Base-by-base conservation (phyloP, 768 basidiomycete genomes). In the Serendipita vermifera region DNA sequence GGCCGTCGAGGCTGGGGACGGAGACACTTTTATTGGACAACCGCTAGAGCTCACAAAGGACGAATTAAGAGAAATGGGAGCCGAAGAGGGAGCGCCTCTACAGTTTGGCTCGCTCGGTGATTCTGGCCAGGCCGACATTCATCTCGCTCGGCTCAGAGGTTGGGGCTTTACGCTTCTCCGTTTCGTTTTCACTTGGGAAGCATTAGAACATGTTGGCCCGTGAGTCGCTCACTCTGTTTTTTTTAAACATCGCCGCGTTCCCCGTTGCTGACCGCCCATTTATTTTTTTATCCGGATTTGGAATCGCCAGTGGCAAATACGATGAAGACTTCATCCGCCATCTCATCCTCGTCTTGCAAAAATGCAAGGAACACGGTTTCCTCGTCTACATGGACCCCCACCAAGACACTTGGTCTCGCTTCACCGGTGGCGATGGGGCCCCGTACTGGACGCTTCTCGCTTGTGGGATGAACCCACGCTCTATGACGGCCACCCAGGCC, bases 321-420 rank as follows among this genome's bases (percentile, higher is more conserved):
- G 96, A 99, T 65, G 75, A 83, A 54, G 85, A 85, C 26, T 98
- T 83, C 65, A 91, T 98, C 73, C 85, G 94, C 64, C 97, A 98
- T 62, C 87, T 83, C 3, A 77, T 98, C 32, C 77, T 78, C 7
- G 82, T 94, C 0, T 75, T 98, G n/a, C 76, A 78, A 20, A 92
- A 92, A 67, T 92, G 89, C 71, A 91, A 92, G 65, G 82, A 86
- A 43, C 84, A 87, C 62, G 94, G 92, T 15, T 96, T 97, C 70
- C 79, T 78, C 65, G 83, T 92, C 11, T 96, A 81, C 68, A 81
- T 99, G 73, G 92, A 97, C 64, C 91, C 94, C 3, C 94, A 99
- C 68, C 96, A 99, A 68, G 94, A 99, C 64, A 77, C 79, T 38
- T 98, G 91, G 86, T 94, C 92, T 1, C 87, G 94, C 39, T 94